Evolutionary conservation across 2,329 filamentous ascomycete species (phyloP).

Genomic region (Fragosphaeria purpurea): DNA sequence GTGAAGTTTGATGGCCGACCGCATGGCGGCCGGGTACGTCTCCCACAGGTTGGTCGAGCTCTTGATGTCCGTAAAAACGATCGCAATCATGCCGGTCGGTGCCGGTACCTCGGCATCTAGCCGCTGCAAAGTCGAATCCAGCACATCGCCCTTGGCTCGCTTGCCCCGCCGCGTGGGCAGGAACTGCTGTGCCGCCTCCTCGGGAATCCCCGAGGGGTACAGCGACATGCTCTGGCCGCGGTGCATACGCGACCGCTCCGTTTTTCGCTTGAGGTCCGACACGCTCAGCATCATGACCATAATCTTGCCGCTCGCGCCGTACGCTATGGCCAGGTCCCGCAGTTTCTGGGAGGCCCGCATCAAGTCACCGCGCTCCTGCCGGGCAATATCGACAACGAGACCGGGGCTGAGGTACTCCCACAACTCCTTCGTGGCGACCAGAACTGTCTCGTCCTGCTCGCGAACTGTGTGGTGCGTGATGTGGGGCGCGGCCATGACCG

Average conservation of each 20-base stretch:
- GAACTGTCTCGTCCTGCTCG: constrained; percentile 85
- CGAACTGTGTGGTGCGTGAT: constrained; percentile 68
- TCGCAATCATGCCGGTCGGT: constrained; percentile 79
- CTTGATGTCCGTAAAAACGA: constrained; percentile 99
- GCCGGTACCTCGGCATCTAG: constrained; percentile 86
- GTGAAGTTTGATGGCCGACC: constrained; percentile 92
- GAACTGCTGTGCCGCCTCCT: constrained; percentile 52
- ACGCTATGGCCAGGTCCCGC: constrained; percentile 88
- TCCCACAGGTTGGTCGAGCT: constrained; percentile 96
- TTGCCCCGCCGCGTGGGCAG: constrained; percentile 55
- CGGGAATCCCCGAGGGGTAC: constrained; percentile 63
- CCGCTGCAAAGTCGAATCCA: constrained; percentile 77
- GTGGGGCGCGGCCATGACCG: constrained; percentile 83
- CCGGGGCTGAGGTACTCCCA: constrained; percentile 92
- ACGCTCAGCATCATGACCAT: constrained; percentile 99
- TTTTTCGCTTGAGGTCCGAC: constrained; percentile 74
- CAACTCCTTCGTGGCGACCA: constrained; percentile 83
- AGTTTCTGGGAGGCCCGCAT: constrained; percentile 95
- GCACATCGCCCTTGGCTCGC: constrained; percentile 51
- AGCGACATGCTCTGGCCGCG: constrained; percentile 79
- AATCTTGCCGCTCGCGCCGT: constrained; percentile 86
- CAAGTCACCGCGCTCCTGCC: constrained; percentile 75
- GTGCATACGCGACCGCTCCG: constrained; percentile 61
- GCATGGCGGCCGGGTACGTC: constrained; percentile 88
- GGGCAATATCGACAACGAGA: constrained; percentile 81